Conservation (phyloP, 2,329 filamentous ascomycete species). For the Eutypa lata region DNA sequence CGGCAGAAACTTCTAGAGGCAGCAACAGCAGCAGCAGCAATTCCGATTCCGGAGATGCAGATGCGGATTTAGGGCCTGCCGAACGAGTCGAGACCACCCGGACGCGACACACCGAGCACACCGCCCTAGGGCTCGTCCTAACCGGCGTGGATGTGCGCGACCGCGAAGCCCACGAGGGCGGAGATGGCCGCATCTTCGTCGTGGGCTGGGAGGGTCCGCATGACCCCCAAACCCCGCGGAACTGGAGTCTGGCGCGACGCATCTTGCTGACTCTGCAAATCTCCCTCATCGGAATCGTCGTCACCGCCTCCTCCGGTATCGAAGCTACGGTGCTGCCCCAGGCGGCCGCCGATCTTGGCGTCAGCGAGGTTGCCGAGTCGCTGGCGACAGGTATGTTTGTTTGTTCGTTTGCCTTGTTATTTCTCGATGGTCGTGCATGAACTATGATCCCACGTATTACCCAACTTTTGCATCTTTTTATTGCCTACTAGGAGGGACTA, state of each 20-base stretch:
- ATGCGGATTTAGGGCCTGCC: background rate
- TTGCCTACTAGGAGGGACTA: too few relatives aligned
- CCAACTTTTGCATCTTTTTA: too few relatives aligned
- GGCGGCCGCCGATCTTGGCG: slow-evolving; percentile 42
- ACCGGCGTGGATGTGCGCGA: slow-evolving; percentile 29
- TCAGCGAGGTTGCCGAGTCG: slow-evolving; percentile 47
- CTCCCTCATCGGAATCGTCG: slow-evolving; percentile 45
- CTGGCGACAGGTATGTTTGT: slow-evolving; percentile 38
- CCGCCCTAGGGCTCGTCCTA: slow-evolving; percentile 25
- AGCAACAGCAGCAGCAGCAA: background rate
- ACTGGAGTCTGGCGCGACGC: slow-evolving; percentile 32
- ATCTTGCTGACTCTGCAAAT: slow-evolving; percentile 39
- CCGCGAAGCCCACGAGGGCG: slow-evolving; percentile 19
- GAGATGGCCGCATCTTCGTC: slow-evolving; percentile 31
- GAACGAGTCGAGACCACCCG: slow-evolving; percentile 8
- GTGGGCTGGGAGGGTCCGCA: slow-evolving; percentile 36
- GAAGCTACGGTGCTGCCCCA: slow-evolving; percentile 46
- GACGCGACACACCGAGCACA: slow-evolving; percentile 13
- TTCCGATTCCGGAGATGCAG: background rate
- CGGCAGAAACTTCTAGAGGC: background rate
- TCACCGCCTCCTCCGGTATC: slow-evolving; percentile 50
- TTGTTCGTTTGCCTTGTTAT: background rate
- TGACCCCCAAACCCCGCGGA: slow-evolving; percentile 36
- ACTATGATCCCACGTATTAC: too few relatives aligned
- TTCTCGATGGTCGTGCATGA: background rate